Evolutionary conservation across 2,329 filamentous ascomycete species (phyloP).

Genomic region (Cordyceps sp.): DNA sequence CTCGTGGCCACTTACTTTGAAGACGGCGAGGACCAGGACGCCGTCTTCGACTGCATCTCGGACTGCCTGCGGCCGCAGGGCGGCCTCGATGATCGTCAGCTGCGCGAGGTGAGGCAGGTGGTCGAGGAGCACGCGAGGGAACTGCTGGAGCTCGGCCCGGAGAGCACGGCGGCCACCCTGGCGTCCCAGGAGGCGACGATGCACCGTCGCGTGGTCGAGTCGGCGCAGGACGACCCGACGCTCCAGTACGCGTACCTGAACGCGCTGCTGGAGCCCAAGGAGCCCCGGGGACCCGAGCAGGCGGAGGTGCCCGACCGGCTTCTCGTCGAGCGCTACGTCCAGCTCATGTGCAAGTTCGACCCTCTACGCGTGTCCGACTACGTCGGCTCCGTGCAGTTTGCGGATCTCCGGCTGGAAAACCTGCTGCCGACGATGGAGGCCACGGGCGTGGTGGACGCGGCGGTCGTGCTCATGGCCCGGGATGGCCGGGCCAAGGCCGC

Average conservation of each 20-base stretch:
- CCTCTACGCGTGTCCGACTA: slow-evolving; percentile 73
- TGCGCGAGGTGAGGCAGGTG: slow-evolving; percentile 51
- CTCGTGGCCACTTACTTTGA: slow-evolving; percentile 73
- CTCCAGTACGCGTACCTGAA: slow-evolving; percentile 63
- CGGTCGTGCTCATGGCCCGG: slow-evolving; percentile 75
- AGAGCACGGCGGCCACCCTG: slow-evolving; percentile 47
- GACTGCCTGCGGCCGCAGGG: slow-evolving; percentile 54
- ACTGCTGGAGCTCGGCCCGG: slow-evolving; percentile 50
- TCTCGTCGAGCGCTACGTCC: slow-evolving; percentile 72
- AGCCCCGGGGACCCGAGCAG: slow-evolving; percentile 13
- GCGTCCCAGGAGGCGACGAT: slow-evolving; percentile 44
- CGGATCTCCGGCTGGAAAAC: slow-evolving; percentile 62
- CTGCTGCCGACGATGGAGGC: slow-evolving; percentile 79
- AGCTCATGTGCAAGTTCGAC: slow-evolving; percentile 79
- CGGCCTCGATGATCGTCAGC: slow-evolving; percentile 50
- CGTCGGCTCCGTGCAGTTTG: slow-evolving; percentile 56
- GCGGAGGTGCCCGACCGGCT: slow-evolving; percentile 28
- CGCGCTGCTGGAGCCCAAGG: slow-evolving; percentile 52
- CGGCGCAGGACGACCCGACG: slow-evolving; percentile 41
- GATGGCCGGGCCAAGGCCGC: slow-evolving; percentile 72
- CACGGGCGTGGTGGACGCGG: slow-evolving; percentile 80
- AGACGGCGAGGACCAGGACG: slow-evolving; percentile 58
- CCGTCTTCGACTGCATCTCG: slow-evolving; percentile 63
- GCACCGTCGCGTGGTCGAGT: slow-evolving; percentile 47
- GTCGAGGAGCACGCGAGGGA: slow-evolving; percentile 48